phyloP scores from a whole-genome alignment of 352 stramenopile genomes.

The Globisporangium parvum region DNA sequence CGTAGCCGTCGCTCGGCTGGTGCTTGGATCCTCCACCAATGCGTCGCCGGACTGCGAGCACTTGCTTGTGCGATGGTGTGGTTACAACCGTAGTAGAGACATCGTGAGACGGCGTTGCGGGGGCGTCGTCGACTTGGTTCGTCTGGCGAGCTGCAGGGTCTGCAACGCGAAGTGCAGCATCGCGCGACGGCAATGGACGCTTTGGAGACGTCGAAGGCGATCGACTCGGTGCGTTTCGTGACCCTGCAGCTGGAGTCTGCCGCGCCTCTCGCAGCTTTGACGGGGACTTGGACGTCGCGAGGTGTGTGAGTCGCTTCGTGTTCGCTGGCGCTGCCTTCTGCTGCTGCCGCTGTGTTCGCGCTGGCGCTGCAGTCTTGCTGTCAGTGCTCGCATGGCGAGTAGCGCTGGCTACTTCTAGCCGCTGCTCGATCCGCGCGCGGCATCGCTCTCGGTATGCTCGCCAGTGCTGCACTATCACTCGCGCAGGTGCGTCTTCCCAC shows the following conservation, averaged over 20 bases:
- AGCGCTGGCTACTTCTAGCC: background rate
- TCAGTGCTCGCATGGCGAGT: background rate
- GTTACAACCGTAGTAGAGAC: background rate
- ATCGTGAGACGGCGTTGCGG: too few species aligned
- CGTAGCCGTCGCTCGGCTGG: background rate
- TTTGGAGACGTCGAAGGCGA: background rate
- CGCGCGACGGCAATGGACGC: too few species aligned
- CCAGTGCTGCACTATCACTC: conserved; percentile 31
- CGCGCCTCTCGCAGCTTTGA: background rate
- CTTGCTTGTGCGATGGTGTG: background rate
- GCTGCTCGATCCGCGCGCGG: background rate
- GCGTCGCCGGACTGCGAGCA: background rate
- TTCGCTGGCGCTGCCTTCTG: background rate
- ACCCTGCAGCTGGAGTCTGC: background rate
- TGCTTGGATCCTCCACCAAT: background rate
- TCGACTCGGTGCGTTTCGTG: background rate
- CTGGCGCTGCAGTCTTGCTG: background rate
- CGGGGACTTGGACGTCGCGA: background rate
- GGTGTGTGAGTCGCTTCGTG: background rate
- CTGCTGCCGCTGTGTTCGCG: background rate
- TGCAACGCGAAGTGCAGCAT: too few species aligned
- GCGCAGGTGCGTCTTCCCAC: conserved; percentile 27
- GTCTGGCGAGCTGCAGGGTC: background rate
- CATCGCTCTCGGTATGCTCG: conserved; percentile 5
- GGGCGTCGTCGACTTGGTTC: background rate